A percentile compares a stretch with the other conserved stretches of the same genome.
phyloP scores from a whole-genome alignment of 169 alveolate species.

The Eimeria acervulina region DNA sequence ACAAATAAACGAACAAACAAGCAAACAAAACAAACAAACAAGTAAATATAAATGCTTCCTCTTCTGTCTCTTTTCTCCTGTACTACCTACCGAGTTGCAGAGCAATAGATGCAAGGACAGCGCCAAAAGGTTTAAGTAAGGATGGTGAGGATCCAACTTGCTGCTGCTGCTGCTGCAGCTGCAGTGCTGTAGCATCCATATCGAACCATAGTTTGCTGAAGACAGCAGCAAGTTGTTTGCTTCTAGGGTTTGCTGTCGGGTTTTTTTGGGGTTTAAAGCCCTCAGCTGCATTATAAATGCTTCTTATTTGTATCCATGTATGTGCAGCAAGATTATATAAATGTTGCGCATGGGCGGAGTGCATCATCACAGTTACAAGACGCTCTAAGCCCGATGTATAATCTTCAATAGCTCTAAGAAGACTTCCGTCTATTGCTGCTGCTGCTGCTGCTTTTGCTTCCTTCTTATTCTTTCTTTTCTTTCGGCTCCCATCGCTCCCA shows the following conservation, averaged over 20 bases:
- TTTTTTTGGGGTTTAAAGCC: constrained; percentile 42
- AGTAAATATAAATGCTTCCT: no score
- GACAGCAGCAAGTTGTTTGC: constrained; percentile 44
- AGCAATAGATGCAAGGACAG: constrained; percentile 43
- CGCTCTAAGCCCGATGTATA: constrained; percentile 43
- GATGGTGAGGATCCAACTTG: no score
- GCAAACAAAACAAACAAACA: no score
- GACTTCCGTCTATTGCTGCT: neutral
- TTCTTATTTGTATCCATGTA: constrained; percentile 65
- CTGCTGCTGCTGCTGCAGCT: neutral
- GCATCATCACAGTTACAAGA: constrained; percentile 14
- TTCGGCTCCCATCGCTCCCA: no score
- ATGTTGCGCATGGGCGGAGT: constrained; percentile 12
- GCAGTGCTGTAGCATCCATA: neutral
- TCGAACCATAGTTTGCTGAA: constrained; percentile 76
- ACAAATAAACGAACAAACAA: no score
- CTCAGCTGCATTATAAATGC: constrained; percentile 71
- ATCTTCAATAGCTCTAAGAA: neutral
- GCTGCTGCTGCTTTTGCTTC: neutral
- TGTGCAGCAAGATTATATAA: constrained; percentile 55
- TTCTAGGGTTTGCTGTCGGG: neutral
- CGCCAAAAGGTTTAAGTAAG: constrained; percentile 70
- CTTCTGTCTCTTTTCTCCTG: no score
- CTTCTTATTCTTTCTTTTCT: neutral
- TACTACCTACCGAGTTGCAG: constrained; percentile 79